Conservation (phyloP, 306 rosid species). For the Ormosia emarginata region DNA sequence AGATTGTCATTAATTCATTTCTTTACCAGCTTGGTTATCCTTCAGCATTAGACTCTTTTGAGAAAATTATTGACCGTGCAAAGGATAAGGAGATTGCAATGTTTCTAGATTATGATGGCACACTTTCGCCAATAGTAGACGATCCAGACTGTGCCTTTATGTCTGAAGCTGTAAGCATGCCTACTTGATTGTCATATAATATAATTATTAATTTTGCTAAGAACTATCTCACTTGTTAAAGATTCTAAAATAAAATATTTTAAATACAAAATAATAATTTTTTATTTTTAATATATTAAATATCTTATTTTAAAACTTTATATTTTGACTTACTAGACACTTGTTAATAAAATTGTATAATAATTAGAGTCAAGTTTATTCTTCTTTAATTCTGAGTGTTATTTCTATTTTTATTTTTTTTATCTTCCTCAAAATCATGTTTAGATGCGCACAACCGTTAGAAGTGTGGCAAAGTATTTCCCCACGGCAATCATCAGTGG, state of each 20-base stretch:
- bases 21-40: constrained; percentile 65
- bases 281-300: too few relatives aligned
- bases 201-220: too few relatives aligned
- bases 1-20: background rate
- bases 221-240: too few relatives aligned
- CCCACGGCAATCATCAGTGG: constrained; percentile 93
- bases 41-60: constrained; percentile 68
- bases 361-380: background rate
- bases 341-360: background rate
- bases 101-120: constrained; percentile 91
- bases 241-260: too few relatives aligned
- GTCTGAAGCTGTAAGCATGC: constrained; percentile 62
- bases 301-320: too few relatives aligned
- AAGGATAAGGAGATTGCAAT: constrained; percentile 72
- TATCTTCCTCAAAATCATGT: background rate
- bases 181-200: background rate
- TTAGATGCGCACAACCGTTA: constrained; percentile 79
- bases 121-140: constrained; percentile 92
- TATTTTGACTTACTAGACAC: too few relatives aligned
- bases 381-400: background rate
- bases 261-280: too few relatives aligned
- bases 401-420: background rate
- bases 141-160: constrained; percentile 82
- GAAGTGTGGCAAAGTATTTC: constrained; percentile 54
- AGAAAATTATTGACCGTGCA: constrained; percentile 48